Evolutionary conservation across 306 rosid species (phyloP).

Genomic region (Clitoria ternatea): DNA sequence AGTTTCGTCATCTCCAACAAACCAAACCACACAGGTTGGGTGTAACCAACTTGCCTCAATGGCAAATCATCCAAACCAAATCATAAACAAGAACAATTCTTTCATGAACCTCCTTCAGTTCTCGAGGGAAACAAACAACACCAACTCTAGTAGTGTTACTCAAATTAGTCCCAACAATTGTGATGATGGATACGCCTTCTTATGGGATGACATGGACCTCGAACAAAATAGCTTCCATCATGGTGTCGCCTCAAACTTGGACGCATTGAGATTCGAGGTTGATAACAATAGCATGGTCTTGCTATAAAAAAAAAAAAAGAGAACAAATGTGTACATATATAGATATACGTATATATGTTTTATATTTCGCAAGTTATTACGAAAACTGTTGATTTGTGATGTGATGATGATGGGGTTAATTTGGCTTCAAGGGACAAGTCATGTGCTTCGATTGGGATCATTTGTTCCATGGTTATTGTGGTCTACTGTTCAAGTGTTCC

Average conservation of each 20-base stretch:
- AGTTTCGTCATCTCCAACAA: constrained; percentile 37
- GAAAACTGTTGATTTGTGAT: constrained; percentile 33
- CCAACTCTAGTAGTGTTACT: constrained; percentile 13
- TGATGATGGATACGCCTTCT: constrained; percentile 57
- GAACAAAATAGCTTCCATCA: constrained; percentile 55
- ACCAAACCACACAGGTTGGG: constrained; percentile 42
- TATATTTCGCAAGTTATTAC: constrained; percentile 4
- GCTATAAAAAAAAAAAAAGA: constrained; percentile 37
- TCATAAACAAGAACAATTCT: constrained; percentile 32
- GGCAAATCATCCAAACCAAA: constrained; percentile 24
- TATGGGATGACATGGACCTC: constrained; percentile 82
- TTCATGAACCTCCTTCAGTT: constrained; percentile 55
- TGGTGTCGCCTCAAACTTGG: constrained; percentile 44
- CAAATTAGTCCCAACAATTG: constrained; percentile 45
- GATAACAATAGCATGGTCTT: constrained; percentile 56
- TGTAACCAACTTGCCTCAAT: constrained; percentile 42
- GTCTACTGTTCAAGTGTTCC: constrained; percentile 14
- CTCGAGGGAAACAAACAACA: constrained; percentile 41
- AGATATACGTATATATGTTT: background rate
- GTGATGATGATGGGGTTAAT: constrained; percentile 33
- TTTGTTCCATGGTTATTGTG: constrained; percentile 26
- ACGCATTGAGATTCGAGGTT: constrained; percentile 66
- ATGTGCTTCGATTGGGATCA: constrained; percentile 29
- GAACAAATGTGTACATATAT: background rate
- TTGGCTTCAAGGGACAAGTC: constrained; percentile 38